A percentile compares a stretch with the other conserved stretches of the same genome.
Evolutionary conservation across 108 stramenopile species (phyloP).

Genomic region (Skeletonema grethae): DNA sequence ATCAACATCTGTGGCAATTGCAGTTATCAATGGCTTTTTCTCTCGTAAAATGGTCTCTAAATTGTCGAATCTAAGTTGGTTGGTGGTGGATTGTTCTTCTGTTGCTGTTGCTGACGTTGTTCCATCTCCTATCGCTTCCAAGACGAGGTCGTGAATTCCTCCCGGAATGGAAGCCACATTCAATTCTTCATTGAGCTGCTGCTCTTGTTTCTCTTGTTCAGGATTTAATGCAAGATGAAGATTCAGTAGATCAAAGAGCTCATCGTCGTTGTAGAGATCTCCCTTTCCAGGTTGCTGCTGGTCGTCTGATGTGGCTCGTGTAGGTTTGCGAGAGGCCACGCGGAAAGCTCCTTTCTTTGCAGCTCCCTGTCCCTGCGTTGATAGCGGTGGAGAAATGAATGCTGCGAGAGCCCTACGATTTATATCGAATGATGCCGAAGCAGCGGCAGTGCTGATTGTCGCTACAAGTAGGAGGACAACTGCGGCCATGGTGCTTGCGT

Average conservation of each 20-base stretch:
- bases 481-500: neutral
- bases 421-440: neutral
- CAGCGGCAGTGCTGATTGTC: neutral
- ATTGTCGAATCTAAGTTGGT: slow-evolving; percentile 15
- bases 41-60: slow-evolving; percentile 28
- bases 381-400: neutral
- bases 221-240: slow-evolving; percentile 55
- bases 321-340: neutral
- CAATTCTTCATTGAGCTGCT: neutral
- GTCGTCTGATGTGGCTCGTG: neutral
- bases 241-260: slow-evolving; percentile 56
- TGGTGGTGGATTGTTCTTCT: slow-evolving; percentile 19
- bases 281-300: slow-evolving; percentile 50
- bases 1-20: slow-evolving; percentile 90
- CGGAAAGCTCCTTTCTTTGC: neutral
- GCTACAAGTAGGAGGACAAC: neutral
- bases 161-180: slow-evolving; percentile 30
- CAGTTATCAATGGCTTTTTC: slow-evolving; percentile 42
- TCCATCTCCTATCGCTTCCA: slow-evolving; percentile 54
- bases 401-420: neutral
- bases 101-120: neutral
- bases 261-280: slow-evolving; percentile 74
- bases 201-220: slow-evolving; percentile 14
- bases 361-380: neutral
- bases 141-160: slow-evolving; percentile 67